phyloP scores from a whole-genome alignment of 2,329 filamentous ascomycete genomes.

The Diplodia intermedia region DNA sequence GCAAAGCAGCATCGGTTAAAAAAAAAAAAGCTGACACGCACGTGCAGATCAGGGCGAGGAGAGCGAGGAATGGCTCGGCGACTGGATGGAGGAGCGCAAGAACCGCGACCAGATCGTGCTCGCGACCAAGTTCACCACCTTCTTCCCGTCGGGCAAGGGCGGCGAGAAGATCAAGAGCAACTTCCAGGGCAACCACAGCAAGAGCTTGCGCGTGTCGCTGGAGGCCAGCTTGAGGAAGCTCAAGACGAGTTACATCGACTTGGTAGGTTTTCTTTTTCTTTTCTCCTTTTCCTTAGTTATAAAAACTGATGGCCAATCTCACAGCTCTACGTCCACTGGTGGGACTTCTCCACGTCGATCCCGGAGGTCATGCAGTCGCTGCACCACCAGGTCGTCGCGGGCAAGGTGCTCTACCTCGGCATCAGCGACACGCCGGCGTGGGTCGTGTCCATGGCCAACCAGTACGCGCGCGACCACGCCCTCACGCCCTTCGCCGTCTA shows the following conservation, averaged over 20 bases:
- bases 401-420: slow-evolving; percentile 56
- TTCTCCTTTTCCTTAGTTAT: no score
- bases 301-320: no score
- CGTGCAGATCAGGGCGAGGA: slow-evolving; percentile 45
- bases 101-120: slow-evolving; percentile 52
- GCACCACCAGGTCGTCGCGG: slow-evolving; percentile 49
- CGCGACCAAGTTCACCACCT: slow-evolving; percentile 50
- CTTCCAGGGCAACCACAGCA: slow-evolving; percentile 52
- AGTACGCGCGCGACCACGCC: slow-evolving; percentile 50
- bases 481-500: slow-evolving; percentile 50
- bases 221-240: slow-evolving; percentile 59
- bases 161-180: slow-evolving; percentile 42
- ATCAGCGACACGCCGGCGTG: slow-evolving; percentile 55
- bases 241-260: slow-evolving; percentile 72
- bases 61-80: slow-evolving; percentile 53
- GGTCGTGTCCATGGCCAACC: slow-evolving; percentile 43
- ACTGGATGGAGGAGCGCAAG: slow-evolving; percentile 51
- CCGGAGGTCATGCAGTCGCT: slow-evolving; percentile 55
- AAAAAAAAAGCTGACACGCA: no score
- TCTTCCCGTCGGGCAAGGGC: slow-evolving; percentile 38
- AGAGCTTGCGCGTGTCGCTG: slow-evolving; percentile 49
- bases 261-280: slow-evolving; percentile 28
- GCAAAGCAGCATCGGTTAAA: no score
- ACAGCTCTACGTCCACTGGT: slow-evolving; percentile 48
- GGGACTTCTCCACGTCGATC: slow-evolving; percentile 52